phyloP scores from a whole-genome alignment of 352 stramenopile species.

The Phytophthora pseudosyringae region DNA sequence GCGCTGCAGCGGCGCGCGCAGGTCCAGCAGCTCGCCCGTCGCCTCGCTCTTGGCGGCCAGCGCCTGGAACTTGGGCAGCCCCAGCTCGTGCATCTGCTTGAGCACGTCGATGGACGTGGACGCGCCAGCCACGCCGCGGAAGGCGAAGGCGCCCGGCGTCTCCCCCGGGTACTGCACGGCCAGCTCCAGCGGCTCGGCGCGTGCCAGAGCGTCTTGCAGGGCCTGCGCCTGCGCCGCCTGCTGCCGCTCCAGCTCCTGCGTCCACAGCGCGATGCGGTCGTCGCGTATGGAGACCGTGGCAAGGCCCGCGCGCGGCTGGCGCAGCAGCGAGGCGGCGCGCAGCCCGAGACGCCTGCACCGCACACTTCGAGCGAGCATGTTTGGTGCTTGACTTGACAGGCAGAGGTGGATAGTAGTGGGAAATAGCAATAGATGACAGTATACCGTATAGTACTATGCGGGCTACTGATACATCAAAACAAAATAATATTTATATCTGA shows the following conservation, averaged over 20 bases:
- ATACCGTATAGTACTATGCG: too few relatives aligned
- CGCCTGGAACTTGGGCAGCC: conserved; percentile 65
- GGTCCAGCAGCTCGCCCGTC: conserved; percentile 55
- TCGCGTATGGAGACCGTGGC: conserved; percentile 51
- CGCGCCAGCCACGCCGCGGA: conserved; percentile 48
- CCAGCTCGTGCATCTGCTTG: conserved; percentile 56
- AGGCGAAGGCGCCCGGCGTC: conserved; percentile 38
- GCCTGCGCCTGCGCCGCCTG: conserved; percentile 26
- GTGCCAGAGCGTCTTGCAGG: conserved; percentile 11
- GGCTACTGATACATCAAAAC: too few relatives aligned
- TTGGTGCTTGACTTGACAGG: neutral
- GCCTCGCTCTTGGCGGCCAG: conserved; percentile 54
- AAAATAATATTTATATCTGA: too few relatives aligned
- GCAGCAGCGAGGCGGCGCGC: conserved; percentile 9
- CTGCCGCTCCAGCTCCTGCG: conserved; percentile 59
- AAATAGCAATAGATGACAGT: too few relatives aligned
- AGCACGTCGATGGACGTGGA: conserved; percentile 71
- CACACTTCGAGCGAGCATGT: conserved; percentile 25
- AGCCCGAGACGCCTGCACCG: conserved; percentile 23
- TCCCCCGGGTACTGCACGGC: conserved; percentile 40
- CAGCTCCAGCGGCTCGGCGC: conserved; percentile 51
- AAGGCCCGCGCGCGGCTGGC: conserved; percentile 21
- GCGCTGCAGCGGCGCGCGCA: conserved; percentile 50
- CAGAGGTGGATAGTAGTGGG: too few relatives aligned
- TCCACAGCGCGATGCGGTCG: conserved; percentile 57